Evolutionary conservation across 108 stramenopile genomes (phyloP).

Genomic region (Phaeodactylum tricornutum): DNA sequence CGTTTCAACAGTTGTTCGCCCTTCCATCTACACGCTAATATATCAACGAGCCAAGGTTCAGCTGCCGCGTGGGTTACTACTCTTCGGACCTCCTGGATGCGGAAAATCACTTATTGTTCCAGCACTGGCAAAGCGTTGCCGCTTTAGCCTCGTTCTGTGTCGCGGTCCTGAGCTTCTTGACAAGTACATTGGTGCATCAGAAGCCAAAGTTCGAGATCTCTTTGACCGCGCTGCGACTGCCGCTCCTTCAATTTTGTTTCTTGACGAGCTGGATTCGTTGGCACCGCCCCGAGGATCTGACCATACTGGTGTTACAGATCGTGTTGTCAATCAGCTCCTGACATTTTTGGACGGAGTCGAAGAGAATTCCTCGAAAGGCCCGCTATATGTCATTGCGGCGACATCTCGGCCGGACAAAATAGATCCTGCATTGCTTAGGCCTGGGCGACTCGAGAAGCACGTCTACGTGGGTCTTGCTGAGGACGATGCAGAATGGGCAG

Average conservation of each 20-base stretch:
- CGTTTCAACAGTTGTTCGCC: slow-evolving; percentile 42
- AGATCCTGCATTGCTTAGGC: slow-evolving; percentile 88
- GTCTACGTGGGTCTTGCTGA: slow-evolving; percentile 72
- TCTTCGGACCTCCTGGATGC: slow-evolving; percentile 70
- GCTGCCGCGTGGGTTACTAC: slow-evolving; percentile 64
- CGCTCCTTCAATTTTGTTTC: slow-evolving; percentile 88
- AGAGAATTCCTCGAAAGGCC: slow-evolving; percentile 22
- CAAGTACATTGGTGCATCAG: slow-evolving; percentile 95
- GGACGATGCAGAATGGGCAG: slow-evolving; percentile 50
- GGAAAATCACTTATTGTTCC: slow-evolving; percentile 81
- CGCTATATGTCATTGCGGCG: slow-evolving; percentile 87
- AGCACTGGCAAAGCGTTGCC: slow-evolving; percentile 76
- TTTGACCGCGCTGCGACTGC: slow-evolving; percentile 83
- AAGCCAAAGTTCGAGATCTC: slow-evolving; percentile 89
- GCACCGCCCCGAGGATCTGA: slow-evolving; percentile 92
- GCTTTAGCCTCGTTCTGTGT: slow-evolving; percentile 80
- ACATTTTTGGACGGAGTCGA: slow-evolving; percentile 96
- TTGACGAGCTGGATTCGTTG: slow-evolving; percentile 94
- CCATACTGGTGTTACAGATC: slow-evolving; percentile 94
- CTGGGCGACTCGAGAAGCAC: slow-evolving; percentile 91
- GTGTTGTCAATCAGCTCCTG: slow-evolving; percentile 96
- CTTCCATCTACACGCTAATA: slow-evolving; percentile 53
- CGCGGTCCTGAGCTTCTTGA: slow-evolving; percentile 95
- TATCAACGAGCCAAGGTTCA: slow-evolving; percentile 53
- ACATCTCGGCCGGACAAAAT: slow-evolving; percentile 93